A percentile compares a stretch with the other conserved stretches of the same genome.
phyloP scores from a whole-genome alignment of 2,329 filamentous ascomycete genomes.

The Calcarisporium arbuscula region DNA sequence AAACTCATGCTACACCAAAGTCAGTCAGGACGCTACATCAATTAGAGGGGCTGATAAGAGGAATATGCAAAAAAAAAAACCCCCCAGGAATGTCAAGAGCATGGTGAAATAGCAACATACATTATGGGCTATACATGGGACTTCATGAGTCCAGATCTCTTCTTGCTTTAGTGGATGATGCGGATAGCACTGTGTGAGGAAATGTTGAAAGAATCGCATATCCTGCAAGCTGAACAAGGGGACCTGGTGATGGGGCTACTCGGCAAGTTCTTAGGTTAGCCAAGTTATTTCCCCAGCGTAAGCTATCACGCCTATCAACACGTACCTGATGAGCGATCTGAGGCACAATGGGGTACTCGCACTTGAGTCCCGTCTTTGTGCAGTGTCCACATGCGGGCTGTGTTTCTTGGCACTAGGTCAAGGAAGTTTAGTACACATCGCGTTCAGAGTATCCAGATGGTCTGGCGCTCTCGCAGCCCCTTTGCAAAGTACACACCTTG shows the following conservation, averaged over 20 bases:
- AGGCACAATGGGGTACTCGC: slow-evolving; percentile 52
- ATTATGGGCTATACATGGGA: slow-evolving; percentile 61
- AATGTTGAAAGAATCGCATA: slow-evolving; percentile 65
- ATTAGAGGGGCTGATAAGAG: too few species aligned
- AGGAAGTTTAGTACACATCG: slow-evolving; percentile 9
- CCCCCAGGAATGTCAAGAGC: too few species aligned
- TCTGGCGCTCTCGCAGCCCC: too few species aligned
- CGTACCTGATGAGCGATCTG: slow-evolving; percentile 45
- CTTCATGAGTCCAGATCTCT: slow-evolving; percentile 58
- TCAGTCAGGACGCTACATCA: slow-evolving; percentile 7
- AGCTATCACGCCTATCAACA: background rate
- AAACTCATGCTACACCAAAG: slow-evolving; percentile 48
- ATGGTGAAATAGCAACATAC: slow-evolving; percentile 30
- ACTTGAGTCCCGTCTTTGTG: slow-evolving; percentile 53
- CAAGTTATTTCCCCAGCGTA: background rate
- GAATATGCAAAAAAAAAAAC: too few species aligned
- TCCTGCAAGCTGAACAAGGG: slow-evolving; percentile 55
- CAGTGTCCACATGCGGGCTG: slow-evolving; percentile 58
- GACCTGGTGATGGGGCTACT: slow-evolving; percentile 49
- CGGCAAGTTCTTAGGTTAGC: slow-evolving; percentile 3
- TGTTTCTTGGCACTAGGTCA: slow-evolving; percentile 55
- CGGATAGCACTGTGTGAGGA: slow-evolving; percentile 54
- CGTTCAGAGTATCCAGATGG: too few species aligned
- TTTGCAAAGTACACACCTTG: slow-evolving; percentile 45
- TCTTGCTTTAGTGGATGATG: slow-evolving; percentile 61